phyloP scores from a whole-genome alignment of 176 grass and related monocot genomes.

The Musa acuminata region DNA sequence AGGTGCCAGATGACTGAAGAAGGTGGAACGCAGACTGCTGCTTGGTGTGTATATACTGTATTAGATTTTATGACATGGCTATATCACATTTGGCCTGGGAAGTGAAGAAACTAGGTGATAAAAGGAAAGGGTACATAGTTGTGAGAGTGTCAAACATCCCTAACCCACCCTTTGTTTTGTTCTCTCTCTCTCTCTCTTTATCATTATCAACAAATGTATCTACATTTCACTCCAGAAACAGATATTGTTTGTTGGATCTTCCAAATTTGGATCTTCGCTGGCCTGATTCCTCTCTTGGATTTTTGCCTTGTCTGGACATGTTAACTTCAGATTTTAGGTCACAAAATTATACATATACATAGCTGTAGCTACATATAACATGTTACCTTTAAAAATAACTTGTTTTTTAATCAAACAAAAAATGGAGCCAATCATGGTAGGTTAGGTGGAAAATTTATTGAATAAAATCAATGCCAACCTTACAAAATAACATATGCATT shows the following conservation, averaged over 20 bases:
- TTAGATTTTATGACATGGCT: neutral
- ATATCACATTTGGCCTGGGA: neutral
- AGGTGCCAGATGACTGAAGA: neutral
- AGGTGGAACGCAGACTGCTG: neutral
- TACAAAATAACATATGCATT: no score
- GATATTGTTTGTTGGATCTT: neutral
- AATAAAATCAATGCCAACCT: no score
- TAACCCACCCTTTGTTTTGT: neutral
- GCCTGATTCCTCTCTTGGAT: neutral
- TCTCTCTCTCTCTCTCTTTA: neutral
- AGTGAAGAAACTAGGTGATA: constrained; percentile 5
- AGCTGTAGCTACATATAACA: neutral
- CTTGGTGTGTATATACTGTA: constrained; percentile 1
- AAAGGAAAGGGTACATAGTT: neutral
- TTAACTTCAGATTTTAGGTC: no score
- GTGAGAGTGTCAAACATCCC: neutral
- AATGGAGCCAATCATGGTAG: no score
- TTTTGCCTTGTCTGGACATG: neutral
- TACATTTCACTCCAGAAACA: neutral
- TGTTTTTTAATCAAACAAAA: no score
- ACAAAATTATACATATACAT: no score
- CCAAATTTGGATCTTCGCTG: neutral
- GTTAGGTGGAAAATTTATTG: no score
- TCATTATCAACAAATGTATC: neutral
- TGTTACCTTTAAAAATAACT: no score